These are phyloP conservation scores for Nicotiana otophora DNA, from an alignment of 257 asterid genomes.

Conservation along the genomic window DNA sequence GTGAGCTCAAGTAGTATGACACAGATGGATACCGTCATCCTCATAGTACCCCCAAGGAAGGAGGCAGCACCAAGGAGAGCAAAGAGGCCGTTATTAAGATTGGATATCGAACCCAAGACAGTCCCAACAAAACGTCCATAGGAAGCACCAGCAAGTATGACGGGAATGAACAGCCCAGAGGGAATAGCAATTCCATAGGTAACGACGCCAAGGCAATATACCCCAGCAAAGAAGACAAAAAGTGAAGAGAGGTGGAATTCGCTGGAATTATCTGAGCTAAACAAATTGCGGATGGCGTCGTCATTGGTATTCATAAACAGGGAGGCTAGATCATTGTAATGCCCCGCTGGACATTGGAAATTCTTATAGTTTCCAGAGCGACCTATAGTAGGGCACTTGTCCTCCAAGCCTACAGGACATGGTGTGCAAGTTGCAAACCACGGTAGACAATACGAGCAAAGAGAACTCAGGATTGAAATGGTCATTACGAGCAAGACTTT, in stretches of 20 bases:
- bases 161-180: slow-evolving; percentile 96
- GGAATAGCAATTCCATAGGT: slow-evolving; percentile 97
- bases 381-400: slow-evolving; percentile 65
- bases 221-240: slow-evolving; percentile 46
- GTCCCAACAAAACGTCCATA: slow-evolving; percentile 84
- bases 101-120: slow-evolving; percentile 55
- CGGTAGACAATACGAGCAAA: slow-evolving; percentile 77
- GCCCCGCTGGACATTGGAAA: slow-evolving; percentile 72
- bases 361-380: slow-evolving; percentile 78
- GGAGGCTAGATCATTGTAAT: slow-evolving; percentile 89
- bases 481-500: slow-evolving; percentile 63
- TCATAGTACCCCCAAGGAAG: slow-evolving; percentile 97
- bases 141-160: slow-evolving; percentile 97
- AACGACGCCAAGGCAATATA: slow-evolving; percentile 62
- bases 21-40: slow-evolving; percentile 95
- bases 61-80: slow-evolving; percentile 95
- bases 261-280: slow-evolving; percentile 36
- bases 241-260: slow-evolving; percentile 66
- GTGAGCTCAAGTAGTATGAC: slow-evolving; percentile 91
- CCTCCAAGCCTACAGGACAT: slow-evolving; percentile 51
- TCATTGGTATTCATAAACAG: slow-evolving; percentile 83
- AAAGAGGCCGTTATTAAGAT: slow-evolving; percentile 68
- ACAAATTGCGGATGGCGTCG: slow-evolving; percentile 85
- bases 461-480: slow-evolving; percentile 71
- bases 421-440: slow-evolving; percentile 77